These are phyloP conservation scores for Aureoboletus auriporus DNA, from an alignment of 768 basidiomycete genomes.

Conservation along the genomic window DNA sequence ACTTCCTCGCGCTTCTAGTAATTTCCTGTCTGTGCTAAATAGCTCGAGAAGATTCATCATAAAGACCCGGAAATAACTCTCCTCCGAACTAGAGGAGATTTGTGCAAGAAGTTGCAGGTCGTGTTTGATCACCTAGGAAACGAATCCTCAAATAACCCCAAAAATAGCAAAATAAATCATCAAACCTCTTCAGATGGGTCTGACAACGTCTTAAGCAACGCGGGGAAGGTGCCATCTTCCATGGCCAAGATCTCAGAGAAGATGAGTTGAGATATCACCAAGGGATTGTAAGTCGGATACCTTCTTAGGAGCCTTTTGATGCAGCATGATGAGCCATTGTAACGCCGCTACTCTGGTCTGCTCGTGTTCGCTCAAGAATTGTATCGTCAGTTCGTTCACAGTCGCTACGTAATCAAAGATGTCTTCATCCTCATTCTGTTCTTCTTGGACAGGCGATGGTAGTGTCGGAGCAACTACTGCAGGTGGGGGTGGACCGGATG, in stretches of 20 bases:
- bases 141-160: background rate
- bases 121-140: conserved; percentile 82
- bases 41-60: conserved; percentile 93
- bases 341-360: conserved; percentile 93
- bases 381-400: conserved; percentile 87
- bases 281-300: conserved; percentile 33
- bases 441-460: conserved; percentile 27
- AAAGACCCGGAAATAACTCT: conserved; percentile 91
- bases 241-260: conserved; percentile 77
- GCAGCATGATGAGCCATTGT: conserved; percentile 98
- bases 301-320: conserved; percentile 96
- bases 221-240: conserved; percentile 97
- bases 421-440: conserved; percentile 58
- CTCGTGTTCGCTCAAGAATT: conserved; percentile 94
- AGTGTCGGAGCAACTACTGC: conserved; percentile 25
- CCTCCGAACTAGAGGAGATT: conserved; percentile 93
- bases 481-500: conserved; percentile 32
- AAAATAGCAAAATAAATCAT: background rate
- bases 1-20: conserved; percentile 90
- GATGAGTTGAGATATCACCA: background rate
- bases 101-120: conserved; percentile 95
- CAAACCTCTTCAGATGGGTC: conserved; percentile 92
- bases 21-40: conserved; percentile 88
- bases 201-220: conserved; percentile 90
- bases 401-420: conserved; percentile 90